phyloP scores from a whole-genome alignment of 164 flowering plant genomes.

The Berberis thunbergii region DNA sequence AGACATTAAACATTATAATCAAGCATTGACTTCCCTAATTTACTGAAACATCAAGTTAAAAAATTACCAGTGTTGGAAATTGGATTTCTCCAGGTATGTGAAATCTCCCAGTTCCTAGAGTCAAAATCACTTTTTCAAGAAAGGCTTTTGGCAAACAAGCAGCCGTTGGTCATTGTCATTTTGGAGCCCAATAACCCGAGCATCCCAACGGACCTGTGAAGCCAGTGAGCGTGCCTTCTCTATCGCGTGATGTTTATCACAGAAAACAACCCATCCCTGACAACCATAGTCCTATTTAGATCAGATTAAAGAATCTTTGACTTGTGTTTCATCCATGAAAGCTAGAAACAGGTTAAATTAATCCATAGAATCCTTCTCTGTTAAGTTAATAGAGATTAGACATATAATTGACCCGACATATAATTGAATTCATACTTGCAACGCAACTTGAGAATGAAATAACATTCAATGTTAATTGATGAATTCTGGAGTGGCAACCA shows the following conservation, averaged over 20 bases:
- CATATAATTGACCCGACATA: too few relatives aligned
- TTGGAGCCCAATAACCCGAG: slow-evolving; percentile 80
- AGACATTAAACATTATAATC: not conserved
- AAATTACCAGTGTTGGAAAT: slow-evolving; percentile 6
- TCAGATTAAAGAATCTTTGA: not conserved
- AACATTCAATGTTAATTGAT: too few relatives aligned
- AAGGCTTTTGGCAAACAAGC: slow-evolving; percentile 94
- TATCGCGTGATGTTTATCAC: slow-evolving; percentile 60
- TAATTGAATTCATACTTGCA: too few relatives aligned
- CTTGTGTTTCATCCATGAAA: too few relatives aligned
- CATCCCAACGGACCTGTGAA: slow-evolving; percentile 85
- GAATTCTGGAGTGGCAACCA: too few relatives aligned
- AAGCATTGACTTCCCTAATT: not conserved
- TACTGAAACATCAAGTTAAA: not conserved
- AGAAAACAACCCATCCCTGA: slow-evolving; percentile 86
- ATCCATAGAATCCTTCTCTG: too few relatives aligned
- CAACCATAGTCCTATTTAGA: slow-evolving; percentile 6
- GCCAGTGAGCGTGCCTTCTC: slow-evolving; percentile 66
- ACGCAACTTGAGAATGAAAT: too few relatives aligned
- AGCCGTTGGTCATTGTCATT: slow-evolving; percentile 78
- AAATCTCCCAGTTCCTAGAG: not conserved
- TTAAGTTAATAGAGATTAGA: too few relatives aligned
- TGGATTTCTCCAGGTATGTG: slow-evolving; percentile 2
- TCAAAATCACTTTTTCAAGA: slow-evolving; percentile 56
- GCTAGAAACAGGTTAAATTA: too few relatives aligned